Base-by-base conservation (phyloP, 2,329 filamentous ascomycete species). In the Cercospora sesami region DNA sequence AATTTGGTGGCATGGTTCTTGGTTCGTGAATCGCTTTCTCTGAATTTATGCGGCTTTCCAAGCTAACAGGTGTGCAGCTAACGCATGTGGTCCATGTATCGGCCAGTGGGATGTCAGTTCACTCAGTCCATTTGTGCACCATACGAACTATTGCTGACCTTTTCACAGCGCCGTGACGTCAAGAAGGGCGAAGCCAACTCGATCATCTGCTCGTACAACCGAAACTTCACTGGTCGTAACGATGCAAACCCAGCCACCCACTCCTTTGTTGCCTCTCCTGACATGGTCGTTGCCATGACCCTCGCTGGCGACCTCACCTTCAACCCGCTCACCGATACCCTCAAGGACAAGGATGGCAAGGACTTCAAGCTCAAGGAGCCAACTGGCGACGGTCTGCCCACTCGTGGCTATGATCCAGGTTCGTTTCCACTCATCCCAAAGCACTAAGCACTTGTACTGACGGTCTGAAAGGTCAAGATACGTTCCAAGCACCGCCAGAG, bases 191-290 rank as follows among this genome's bases (percentile, higher is more conserved):
- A 92, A 76, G 85, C 93, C 77, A 99, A 99, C 89, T 96, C 93
- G 6, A 99, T 99, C 81, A 86, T 99, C 80, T 97, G 94, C 58
- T 98, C 95, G 30, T 99, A 97, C 90, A 99, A 99, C 91, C 93
- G 95, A 83, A 98, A 99, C 89, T 98, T 99, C 86, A 98, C 94
- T 70, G 94, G 94, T 74, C 93, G 95, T 80, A 98, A 98, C 82
- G 94, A 97, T 75, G 93, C 92, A 74, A 98, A 97, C 87, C 93
- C 93, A 48, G 93, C 93, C 65, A 97, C 93, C 62, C 93, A 96
- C 85, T 92, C 92, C 67, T 97, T 97, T 81, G 93, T 96, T 74
- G 90, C 93, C 72, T 96, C 93, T 6, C 93, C 93, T 66, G 93
- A 97, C 79, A 85, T 97, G 70, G 93, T 96, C 53, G 92, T 96